A percentile compares a stretch with the other conserved stretches of the same genome.
Conservation (phyloP, 805 yeast genomes). For the Wickerhamomyces bovis region DNA sequence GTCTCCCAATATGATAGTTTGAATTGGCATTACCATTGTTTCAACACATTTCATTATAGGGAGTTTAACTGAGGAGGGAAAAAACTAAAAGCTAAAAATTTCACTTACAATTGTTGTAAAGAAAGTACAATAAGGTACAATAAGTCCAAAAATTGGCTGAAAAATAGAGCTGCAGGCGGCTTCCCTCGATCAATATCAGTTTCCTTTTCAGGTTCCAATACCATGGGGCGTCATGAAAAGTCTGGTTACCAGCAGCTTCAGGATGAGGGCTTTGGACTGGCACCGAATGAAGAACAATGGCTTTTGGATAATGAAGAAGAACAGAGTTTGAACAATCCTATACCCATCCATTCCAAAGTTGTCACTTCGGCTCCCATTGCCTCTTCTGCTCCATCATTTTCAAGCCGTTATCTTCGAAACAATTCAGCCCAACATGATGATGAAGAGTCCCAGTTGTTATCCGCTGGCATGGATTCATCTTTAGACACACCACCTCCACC, state of each 20-base stretch:
- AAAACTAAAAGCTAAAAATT: no score
- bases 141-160: no score
- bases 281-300: conserved; percentile 7
- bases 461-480: neutral
- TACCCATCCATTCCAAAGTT: neutral
- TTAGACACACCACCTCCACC: neutral
- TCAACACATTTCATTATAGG: no score
- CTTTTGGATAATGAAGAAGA: conserved; percentile 3
- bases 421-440: conserved; percentile 2
- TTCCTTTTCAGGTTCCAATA: no score
- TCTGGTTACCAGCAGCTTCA: neutral
- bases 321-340: neutral
- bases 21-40: no score
- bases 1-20: no score
- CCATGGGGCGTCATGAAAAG: neutral
- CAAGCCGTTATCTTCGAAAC: conserved; percentile 1
- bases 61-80: no score
- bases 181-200: no score
- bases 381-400: conserved; percentile 1
- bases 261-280: neutral
- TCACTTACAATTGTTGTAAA: no score
- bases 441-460: conserved; percentile 3
- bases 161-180: no score
- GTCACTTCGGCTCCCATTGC: neutral
- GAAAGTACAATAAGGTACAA: no score